phyloP scores from a whole-genome alignment of 805 yeast species.

The Phaffomyces antillensis region DNA sequence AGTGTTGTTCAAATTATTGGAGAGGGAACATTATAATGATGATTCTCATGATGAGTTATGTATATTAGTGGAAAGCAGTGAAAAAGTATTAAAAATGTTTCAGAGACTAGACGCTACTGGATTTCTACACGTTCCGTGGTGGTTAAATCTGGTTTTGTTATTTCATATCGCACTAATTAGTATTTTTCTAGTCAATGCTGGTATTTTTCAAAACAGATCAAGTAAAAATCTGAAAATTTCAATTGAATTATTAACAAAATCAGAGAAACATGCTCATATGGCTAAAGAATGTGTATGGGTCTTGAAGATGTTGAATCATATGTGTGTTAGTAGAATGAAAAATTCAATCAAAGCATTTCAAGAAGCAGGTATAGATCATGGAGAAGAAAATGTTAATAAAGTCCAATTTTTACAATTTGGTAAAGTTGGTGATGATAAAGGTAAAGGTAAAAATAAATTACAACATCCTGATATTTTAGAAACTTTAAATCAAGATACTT shows the following conservation, averaged over 20 bases:
- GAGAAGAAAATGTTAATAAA: conserved; percentile 42
- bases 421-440: conserved; percentile 21
- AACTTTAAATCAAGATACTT: too few species aligned
- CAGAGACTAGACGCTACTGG: conserved; percentile 25
- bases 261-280: conserved; percentile 34
- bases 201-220: conserved; percentile 21
- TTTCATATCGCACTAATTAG: conserved; percentile 38
- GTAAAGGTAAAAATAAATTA: not conserved
- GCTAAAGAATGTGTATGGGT: conserved; percentile 59
- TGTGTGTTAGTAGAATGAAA: conserved; percentile 37
- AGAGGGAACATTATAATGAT: conserved; percentile 13
- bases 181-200: conserved; percentile 37
- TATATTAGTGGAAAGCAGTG: conserved; percentile 26
- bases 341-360: conserved; percentile 32
- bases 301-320: conserved; percentile 45
- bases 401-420: conserved; percentile 43
- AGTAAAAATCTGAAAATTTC: conserved; percentile 11
- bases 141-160: conserved; percentile 36
- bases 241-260: conserved; percentile 18
- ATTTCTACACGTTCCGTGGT: conserved; percentile 42
- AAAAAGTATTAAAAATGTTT: conserved; percentile 26
- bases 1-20: conserved; percentile 12
- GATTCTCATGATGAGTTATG: conserved; percentile 15
- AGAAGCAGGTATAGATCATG: conserved; percentile 45
- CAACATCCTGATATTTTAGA: not conserved